Evolutionary conservation across 495 filamentous ascomycete species (phyloP).

Genomic region (Penicillium lividum): DNA sequence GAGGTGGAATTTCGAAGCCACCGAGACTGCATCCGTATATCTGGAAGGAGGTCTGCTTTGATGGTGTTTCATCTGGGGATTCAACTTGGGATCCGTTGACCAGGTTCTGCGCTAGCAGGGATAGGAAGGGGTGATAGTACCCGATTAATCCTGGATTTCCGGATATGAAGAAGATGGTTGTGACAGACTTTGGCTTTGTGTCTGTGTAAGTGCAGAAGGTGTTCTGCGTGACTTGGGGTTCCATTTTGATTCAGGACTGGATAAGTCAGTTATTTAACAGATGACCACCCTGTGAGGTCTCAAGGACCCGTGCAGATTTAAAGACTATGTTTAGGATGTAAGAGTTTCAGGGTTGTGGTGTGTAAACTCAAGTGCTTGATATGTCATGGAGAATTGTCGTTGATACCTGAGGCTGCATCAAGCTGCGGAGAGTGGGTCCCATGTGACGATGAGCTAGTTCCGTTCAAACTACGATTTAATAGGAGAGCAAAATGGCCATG

Average conservation of each 20-base stretch:
- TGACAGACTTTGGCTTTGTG: conserved; percentile 13
- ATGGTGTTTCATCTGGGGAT: background rate
- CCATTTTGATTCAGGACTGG: conserved; percentile 8
- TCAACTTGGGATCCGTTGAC: background rate
- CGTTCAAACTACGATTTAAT: background rate
- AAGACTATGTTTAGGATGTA: background rate
- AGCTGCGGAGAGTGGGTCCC: conserved; percentile 19
- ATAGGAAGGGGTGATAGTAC: conserved; percentile 79
- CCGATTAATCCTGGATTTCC: conserved; percentile 85
- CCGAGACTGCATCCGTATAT: conserved; percentile 71
- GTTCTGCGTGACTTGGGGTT: conserved; percentile 33
- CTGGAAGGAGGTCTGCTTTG: conserved; percentile 20
- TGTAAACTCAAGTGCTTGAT: background rate
- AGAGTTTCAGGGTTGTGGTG: background rate
- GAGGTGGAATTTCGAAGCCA: conserved; percentile 64
- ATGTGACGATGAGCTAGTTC: background rate
- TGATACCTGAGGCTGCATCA: background rate
- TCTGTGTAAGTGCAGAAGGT: conserved; percentile 34
- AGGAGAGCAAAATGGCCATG: conserved; percentile 8
- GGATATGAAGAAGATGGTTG: conserved; percentile 67
- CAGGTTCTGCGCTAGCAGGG: conserved; percentile 39
- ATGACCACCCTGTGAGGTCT: background rate
- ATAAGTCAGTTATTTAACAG: background rate
- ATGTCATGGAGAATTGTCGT: background rate
- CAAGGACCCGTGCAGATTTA: background rate